Conservation (phyloP, 345 rosid species). For the Brassica carinata region DNA sequence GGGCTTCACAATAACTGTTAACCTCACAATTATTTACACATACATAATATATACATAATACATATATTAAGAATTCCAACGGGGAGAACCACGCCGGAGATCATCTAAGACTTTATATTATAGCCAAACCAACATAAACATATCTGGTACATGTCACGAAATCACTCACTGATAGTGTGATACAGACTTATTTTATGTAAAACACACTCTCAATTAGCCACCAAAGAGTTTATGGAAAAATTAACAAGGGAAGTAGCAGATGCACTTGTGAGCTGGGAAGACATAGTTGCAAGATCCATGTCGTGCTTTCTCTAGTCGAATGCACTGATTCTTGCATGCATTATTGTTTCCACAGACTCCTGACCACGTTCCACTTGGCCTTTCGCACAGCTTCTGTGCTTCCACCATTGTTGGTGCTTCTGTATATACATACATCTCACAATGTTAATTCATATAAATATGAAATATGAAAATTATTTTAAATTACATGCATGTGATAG, state of each 20-base stretch:
- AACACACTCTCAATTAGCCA: neutral
- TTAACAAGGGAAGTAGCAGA: conserved; percentile 26
- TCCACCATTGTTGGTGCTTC: conserved; percentile 26
- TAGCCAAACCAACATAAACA: conserved; percentile 9
- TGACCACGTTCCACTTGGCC: conserved; percentile 20
- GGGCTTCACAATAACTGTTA: too few relatives aligned
- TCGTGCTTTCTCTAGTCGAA: conserved; percentile 38
- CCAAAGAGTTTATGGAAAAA: neutral
- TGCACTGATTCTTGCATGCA: conserved; percentile 21
- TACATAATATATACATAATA: too few relatives aligned
- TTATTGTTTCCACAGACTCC: conserved; percentile 26
- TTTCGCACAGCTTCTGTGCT: conserved; percentile 20
- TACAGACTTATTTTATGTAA: conserved; percentile 17
- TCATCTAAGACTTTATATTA: neutral
- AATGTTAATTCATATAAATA: neutral
- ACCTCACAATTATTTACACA: too few relatives aligned
- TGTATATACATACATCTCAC: neutral
- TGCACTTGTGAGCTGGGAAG: conserved; percentile 26
- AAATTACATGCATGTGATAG: conserved; percentile 2
- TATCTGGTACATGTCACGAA: conserved; percentile 8
- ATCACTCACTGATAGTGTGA: neutral
- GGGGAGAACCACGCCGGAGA: too few relatives aligned
- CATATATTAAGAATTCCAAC: too few relatives aligned
- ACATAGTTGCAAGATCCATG: conserved; percentile 35
- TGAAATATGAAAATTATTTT: neutral